Evolutionary conservation across 371 early-diverging fungal genomes (phyloP), one percentile per base, ranked within the genome.

Genomic region (Catenaria anguillulae): DNA sequence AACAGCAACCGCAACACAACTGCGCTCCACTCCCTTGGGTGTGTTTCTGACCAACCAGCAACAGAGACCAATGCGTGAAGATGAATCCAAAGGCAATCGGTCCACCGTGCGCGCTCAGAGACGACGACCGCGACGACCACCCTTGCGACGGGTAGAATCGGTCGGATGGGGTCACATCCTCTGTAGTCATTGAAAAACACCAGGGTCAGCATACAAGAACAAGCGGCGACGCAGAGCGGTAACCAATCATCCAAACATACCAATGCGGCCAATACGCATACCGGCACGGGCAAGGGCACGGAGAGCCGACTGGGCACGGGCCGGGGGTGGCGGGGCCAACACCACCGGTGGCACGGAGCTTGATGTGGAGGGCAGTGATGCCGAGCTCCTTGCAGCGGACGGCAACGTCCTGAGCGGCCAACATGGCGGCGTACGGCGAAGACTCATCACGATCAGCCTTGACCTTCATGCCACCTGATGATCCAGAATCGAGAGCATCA

Each of bases 391-490:
- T 93, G 88, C 98, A 96, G 82, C 89, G 89, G 71, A 78, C 88
- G 69, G 98, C 99, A 70, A 96, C 99, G 78, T 98, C 98, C 84
- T 99, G 99, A 67, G 99, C 93, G 72, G 99, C 99, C 82, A 99
- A 88, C 98, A 99, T 99, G 69, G 99, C 99, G 65, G 99, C 99
- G 82, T 99, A 99, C 70, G 99, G 97, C 62, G 98, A 97, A 58
- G 98, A 93, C 78, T 99, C 99, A 80, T 99, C 99, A 83, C 99
- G 97, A 81, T 99, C 98, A 68, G 99, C 95, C 89, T 99, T 99
- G 72, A 99, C 99, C 85, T 95, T 99, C 99, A 99, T 99, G 75
- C 99, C 99, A 86, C 93, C 90, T 89, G 68, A 19, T 23, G 21
- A 56, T 26, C 2, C 33, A 12, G 37, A 59, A 55, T 17, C 24